phyloP scores from a whole-genome alignment of 164 flowering plant genomes.

The Nymphaea colorata region DNA sequence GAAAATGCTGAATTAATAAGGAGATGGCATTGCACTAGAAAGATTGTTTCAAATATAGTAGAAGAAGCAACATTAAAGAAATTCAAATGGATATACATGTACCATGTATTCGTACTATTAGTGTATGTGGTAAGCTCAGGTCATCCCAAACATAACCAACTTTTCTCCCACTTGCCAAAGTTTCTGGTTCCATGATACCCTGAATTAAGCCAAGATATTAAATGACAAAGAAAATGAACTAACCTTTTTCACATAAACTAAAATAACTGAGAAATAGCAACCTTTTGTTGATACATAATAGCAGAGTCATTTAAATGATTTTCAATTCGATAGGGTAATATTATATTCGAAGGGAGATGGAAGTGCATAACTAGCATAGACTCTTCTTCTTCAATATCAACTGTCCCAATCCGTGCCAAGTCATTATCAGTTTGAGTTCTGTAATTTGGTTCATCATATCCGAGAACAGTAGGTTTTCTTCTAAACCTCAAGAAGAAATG shows the following conservation, averaged over 20 bases:
- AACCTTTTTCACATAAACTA: not conserved
- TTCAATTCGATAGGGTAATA: constrained; percentile 77
- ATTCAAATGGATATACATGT: constrained; percentile 1
- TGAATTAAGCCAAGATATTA: constrained; percentile 14
- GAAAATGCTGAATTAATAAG: too few species aligned
- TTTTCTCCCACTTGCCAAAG: constrained; percentile 43
- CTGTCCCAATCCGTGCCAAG: constrained; percentile 41
- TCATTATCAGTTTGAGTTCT: constrained; percentile 10
- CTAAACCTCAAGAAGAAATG: constrained; percentile 72
- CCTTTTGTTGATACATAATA: constrained; percentile 85
- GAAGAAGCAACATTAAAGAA: too few species aligned
- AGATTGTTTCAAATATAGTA: too few species aligned
- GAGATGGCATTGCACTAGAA: too few species aligned
- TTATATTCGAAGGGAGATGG: constrained; percentile 38
- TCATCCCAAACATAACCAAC: constrained; percentile 83
- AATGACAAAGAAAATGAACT: not conserved
- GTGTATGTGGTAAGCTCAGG: constrained; percentile 71
- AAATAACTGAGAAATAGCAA: constrained; percentile 12
- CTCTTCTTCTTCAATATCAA: constrained; percentile 69
- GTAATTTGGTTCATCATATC: constrained; percentile 14
- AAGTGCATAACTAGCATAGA: constrained; percentile 63
- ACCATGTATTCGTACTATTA: constrained; percentile 65
- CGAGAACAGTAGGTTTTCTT: constrained; percentile 21
- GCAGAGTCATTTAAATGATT: constrained; percentile 47
- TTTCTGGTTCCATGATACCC: constrained; percentile 60